Evolutionary conservation across 1,284 basidiomycete genomes (phyloP), one percentile per base, ranked within the genome.

Genomic region (Sanghuangporus baumii): DNA sequence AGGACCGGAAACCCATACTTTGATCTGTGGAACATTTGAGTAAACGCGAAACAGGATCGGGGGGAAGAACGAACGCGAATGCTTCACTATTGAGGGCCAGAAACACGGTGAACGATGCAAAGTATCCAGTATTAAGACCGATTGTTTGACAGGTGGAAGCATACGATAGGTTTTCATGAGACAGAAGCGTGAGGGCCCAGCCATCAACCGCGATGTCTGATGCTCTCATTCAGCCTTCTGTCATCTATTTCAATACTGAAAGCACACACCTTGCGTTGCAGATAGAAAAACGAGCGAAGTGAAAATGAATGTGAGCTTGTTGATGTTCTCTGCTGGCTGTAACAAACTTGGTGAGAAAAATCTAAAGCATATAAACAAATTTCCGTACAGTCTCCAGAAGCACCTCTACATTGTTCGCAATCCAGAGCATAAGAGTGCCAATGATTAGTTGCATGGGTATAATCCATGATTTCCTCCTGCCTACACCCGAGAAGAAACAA

Each of bases 121-220:
- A 97, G 74, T 92, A 98, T 34, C 97, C 97, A 3, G 94, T 93
- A 70, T 98, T 98, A 48, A 99, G 81, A 18, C 97, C 97, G 62
- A 99, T 93, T 0, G 97, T 99, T 74, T 99, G 97, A 57, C 96
- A 98, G 3, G 96, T 99, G 31, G 94, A 96, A 6, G 97, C 97
- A 71, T 97, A 99, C 20, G 94, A 94, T 47, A 99, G 78, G 72
- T 96, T 97, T 67, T 96, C 95, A 66, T 94, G 88, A 1, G 96
- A 98, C 60, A 99, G 86, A 51, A 99, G 85, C 2, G 95, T 98
- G 60, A 99, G 82, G 7, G 97, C 97, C 97, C 97, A 99, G 47
- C 95, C 96, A 71, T 99, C 96, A 18, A 99, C 96, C 55, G 96
- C 96, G 66, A 98, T 98, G 74, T 99, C 96, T 93, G 66, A 36